phyloP scores from a whole-genome alignment of 257 asterid species.

The Linderniella brevidens region DNA sequence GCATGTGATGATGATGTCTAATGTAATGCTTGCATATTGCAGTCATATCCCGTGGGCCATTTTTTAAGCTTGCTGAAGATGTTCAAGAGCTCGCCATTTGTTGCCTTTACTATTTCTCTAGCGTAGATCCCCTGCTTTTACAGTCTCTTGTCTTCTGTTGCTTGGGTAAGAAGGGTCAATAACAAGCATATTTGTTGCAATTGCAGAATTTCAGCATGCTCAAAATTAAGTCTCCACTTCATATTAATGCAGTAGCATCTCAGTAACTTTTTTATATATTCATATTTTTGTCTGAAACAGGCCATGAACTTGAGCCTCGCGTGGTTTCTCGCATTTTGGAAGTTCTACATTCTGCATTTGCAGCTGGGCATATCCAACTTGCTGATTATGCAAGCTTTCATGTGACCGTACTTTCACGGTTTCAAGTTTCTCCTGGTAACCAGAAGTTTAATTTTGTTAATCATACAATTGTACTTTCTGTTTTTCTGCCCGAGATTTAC shows the following conservation, averaged over 20 bases:
- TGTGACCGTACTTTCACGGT: constrained; percentile 59
- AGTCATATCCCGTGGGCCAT: constrained; percentile 57
- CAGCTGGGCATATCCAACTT: constrained; percentile 57
- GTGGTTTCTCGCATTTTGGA: constrained; percentile 45
- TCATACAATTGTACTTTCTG: too few species aligned
- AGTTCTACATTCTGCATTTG: constrained; percentile 57
- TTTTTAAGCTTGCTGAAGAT: constrained; percentile 54
- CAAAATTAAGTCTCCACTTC: too few species aligned
- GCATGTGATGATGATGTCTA: constrained; percentile 11
- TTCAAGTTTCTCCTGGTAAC: constrained; percentile 61
- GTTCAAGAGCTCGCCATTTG: constrained; percentile 71
- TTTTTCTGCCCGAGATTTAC: not conserved
- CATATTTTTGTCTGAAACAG: too few species aligned
- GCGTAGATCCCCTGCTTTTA: constrained; percentile 38
- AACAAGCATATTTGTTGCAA: too few species aligned
- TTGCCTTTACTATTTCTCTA: constrained; percentile 65
- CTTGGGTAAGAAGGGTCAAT: constrained; percentile 57
- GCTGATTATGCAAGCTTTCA: constrained; percentile 72
- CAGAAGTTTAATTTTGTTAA: too few species aligned
- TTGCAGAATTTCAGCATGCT: too few species aligned
- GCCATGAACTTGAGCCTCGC: constrained; percentile 34
- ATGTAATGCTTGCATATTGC: constrained; percentile 14
- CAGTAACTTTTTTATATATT: too few species aligned
- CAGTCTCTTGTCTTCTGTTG: constrained; percentile 72
- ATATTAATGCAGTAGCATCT: too few species aligned